These are phyloP conservation scores for Camellia granthamiana DNA, from an alignment of 148 eudicot genomes.

Conservation along the genomic window DNA sequence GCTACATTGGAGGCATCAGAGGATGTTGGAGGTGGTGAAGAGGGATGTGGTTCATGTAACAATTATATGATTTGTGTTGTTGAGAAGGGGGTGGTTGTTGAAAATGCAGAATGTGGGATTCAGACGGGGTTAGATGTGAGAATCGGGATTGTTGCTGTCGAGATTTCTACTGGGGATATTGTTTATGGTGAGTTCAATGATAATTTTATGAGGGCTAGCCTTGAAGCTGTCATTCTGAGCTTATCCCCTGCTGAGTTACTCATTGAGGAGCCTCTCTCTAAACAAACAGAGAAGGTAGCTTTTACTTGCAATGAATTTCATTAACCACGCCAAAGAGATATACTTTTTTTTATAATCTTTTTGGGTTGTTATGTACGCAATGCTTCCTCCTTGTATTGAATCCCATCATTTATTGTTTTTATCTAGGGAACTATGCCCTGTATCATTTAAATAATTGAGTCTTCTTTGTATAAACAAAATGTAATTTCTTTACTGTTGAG, in stretches of 20 bases:
- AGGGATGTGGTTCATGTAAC: constrained; percentile 61
- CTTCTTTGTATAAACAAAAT: not conserved
- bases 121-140: constrained; percentile 53
- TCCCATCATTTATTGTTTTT: not conserved
- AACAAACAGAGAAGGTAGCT: constrained; percentile 78
- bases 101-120: constrained; percentile 34
- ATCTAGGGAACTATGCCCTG: not conserved
- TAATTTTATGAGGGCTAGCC: constrained; percentile 68
- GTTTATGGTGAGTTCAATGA: constrained; percentile 84
- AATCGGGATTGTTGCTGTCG: constrained; percentile 81
- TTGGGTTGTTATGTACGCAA: not conserved
- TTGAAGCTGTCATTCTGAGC: constrained; percentile 74
- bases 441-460: not conserved
- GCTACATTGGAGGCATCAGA: constrained; percentile 89
- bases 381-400: not conserved
- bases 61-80: constrained; percentile 84
- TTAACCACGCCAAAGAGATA: not conserved
- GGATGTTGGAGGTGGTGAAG: constrained; percentile 76
- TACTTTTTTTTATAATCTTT: not conserved
- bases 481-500: not conserved
- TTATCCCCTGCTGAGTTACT: constrained; percentile 82
- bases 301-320: constrained; percentile 14
- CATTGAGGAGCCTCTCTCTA: constrained; percentile 72
- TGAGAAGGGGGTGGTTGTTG: constrained; percentile 40
- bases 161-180: constrained; percentile 91